A percentile compares a stretch with the other conserved stretches of the same genome.
Evolutionary conservation across 345 rosid species (phyloP).

Genomic region (Gossypium sturtianum): DNA sequence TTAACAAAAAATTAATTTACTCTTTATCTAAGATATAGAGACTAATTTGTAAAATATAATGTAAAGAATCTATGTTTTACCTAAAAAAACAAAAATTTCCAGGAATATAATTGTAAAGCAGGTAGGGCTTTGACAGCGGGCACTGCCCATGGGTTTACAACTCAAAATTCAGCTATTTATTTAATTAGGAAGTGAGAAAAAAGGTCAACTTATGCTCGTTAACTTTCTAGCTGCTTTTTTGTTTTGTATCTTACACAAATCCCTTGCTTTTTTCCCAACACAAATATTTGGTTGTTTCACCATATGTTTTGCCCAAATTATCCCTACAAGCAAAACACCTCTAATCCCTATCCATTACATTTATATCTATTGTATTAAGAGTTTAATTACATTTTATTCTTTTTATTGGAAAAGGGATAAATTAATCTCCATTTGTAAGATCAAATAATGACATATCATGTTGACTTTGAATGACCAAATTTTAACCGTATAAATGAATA

Average conservation of each 20-base stretch:
- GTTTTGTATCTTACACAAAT: not conserved
- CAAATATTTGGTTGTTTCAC: not conserved
- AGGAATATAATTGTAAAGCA: not conserved
- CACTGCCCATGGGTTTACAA: not conserved
- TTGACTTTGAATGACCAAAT: too few relatives aligned
- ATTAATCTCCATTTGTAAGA: too few relatives aligned
- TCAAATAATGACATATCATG: too few relatives aligned
- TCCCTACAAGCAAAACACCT: not conserved
- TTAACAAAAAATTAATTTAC: too few relatives aligned
- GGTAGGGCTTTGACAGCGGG: not conserved
- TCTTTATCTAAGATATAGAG: too few relatives aligned
- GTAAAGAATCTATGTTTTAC: too few relatives aligned
- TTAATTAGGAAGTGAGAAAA: not conserved
- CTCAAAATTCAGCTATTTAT: not conserved
- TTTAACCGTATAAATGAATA: rapidly evolving
- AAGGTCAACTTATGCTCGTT: slow-evolving; percentile 6
- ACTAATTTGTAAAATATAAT: too few relatives aligned
- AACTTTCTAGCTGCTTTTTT: slow-evolving; percentile 1
- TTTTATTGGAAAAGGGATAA: not conserved
- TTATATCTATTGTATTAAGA: too few relatives aligned
- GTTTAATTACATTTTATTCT: not conserved
- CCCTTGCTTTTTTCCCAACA: slow-evolving; percentile 8
- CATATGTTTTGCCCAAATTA: not conserved
- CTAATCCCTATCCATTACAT: slow-evolving; percentile 6
- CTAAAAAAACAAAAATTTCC: too few relatives aligned